phyloP scores from a whole-genome alignment of 257 asterid species.

The Solanum microdontum region DNA sequence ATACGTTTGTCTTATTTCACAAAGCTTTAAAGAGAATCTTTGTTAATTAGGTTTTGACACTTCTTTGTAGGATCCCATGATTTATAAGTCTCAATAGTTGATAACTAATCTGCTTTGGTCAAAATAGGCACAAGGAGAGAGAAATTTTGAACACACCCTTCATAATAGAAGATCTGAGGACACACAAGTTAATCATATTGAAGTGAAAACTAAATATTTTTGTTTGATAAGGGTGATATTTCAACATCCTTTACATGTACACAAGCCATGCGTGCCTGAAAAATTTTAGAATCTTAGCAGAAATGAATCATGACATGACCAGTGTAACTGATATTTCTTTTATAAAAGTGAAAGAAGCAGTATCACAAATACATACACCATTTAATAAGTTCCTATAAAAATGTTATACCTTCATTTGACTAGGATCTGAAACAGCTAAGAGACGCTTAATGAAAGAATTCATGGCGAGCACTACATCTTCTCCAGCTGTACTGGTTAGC shows the following conservation, averaged over 20 bases:
- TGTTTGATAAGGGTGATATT: background rate
- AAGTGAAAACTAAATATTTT: background rate
- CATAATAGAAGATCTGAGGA: background rate
- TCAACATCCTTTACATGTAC: background rate
- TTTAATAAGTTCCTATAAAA: background rate
- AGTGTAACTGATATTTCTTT: background rate
- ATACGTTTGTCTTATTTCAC: background rate
- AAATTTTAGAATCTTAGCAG: background rate
- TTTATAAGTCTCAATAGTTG: background rate
- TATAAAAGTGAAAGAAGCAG: background rate
- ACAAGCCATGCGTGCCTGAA: background rate
- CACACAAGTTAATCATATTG: background rate
- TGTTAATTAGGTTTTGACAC: background rate
- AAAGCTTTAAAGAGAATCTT: background rate
- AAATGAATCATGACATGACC: background rate
- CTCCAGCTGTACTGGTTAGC: constrained; percentile 88
- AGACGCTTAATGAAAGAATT: constrained; percentile 91
- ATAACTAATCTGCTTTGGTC: background rate
- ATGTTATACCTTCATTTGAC: constrained; percentile 73
- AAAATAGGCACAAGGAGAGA: background rate
- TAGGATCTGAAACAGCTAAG: constrained; percentile 80
- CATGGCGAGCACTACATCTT: constrained; percentile 89
- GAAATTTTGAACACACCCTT: background rate
- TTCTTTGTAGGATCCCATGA: background rate
- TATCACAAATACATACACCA: background rate